Percentiles rank a stretch among this genome's conserved stretches.
Evolutionary conservation across 257 asterid genomes (phyloP).

Genomic region (Apocynum venetum): DNA sequence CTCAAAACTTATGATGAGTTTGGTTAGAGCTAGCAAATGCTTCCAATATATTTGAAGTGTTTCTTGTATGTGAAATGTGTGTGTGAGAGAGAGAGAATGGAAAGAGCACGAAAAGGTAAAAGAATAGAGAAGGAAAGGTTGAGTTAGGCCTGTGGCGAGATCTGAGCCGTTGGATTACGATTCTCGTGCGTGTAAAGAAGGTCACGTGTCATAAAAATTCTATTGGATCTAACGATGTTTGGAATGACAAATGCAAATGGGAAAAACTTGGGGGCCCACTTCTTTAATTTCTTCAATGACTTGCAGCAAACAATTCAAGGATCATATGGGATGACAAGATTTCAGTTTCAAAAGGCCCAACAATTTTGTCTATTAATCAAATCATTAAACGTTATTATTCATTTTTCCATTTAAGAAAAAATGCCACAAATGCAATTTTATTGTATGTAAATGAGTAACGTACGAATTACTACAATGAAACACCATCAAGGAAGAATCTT

Average conservation of each 20-base stretch:
- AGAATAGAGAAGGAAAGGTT: neutral
- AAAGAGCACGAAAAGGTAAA: neutral
- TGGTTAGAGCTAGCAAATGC: slow-evolving; percentile 29
- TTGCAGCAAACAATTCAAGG: no score
- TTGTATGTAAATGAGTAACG: neutral
- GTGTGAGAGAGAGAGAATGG: slow-evolving; percentile 7
- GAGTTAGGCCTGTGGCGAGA: slow-evolving; percentile 18
- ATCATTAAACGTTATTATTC: neutral
- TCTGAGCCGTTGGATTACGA: slow-evolving; percentile 40
- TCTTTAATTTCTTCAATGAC: neutral
- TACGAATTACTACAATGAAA: neutral
- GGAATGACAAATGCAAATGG: neutral
- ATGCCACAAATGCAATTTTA: neutral
- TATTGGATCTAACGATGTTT: slow-evolving; percentile 25
- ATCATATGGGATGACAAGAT: neutral
- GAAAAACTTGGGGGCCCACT: neutral
- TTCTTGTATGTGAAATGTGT: slow-evolving; percentile 11
- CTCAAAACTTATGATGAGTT: neutral
- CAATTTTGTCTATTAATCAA: neutral
- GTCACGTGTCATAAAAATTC: slow-evolving; percentile 46
- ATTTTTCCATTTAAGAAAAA: neutral
- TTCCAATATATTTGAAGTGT: slow-evolving; percentile 20
- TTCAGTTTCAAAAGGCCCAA: neutral
- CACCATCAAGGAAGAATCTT: neutral
- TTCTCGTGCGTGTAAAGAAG: slow-evolving; percentile 26